Evolutionary conservation across 2,329 filamentous ascomycete species (phyloP), one percentile per base, ranked within the genome.

Genomic region (Endoconidiophora laricicola): DNA sequence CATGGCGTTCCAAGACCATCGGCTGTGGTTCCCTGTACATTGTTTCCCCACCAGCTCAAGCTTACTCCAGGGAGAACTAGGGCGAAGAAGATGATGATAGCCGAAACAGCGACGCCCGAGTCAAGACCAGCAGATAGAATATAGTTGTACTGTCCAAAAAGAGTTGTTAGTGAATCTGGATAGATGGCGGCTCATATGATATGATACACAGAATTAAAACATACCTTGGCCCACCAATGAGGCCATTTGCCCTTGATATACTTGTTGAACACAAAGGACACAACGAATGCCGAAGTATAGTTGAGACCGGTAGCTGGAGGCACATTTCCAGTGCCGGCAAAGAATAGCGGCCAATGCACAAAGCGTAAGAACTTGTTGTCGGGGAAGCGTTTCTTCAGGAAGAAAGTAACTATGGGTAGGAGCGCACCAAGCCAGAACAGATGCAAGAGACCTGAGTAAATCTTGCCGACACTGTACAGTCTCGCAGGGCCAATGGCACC

Each of bases 91-190:
- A 73, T 71, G 41, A 78, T 66, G 40, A 78, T 59, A 44, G 78
- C 70, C 20, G 71, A 69, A 18, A 79, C 59, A 0, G 71, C 72
- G 1, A 76, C 67, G 10, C 74, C 76, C 39, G 72, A 69, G 48
- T 78, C 74, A 40, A 79, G 64, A 1, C 70, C 73, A 0, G 74
- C 74, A 5, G 74, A 76, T 0, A 74, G 63, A 47, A 76, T 66
- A 52, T 77, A 79, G 60, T 77, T 79, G 63, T 76, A 78, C 46
- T 33, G 12, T 33, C 2, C 29, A 12, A 12, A 12, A 2, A 9
- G 4, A 7, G 9, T 18, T 66, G 66, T 59, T 68, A 57, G 62
- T 12, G 29, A 12, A 10, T 33, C 29, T 33, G 2, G 64, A 66
- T 54, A 64, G 9, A 62, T 1, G 52, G 58, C 26, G 2, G 26